A percentile compares a stretch with the other conserved stretches of the same genome.
phyloP scores from a whole-genome alignment of 106 monocot genomes.

The Dendrobium huoshanense region DNA sequence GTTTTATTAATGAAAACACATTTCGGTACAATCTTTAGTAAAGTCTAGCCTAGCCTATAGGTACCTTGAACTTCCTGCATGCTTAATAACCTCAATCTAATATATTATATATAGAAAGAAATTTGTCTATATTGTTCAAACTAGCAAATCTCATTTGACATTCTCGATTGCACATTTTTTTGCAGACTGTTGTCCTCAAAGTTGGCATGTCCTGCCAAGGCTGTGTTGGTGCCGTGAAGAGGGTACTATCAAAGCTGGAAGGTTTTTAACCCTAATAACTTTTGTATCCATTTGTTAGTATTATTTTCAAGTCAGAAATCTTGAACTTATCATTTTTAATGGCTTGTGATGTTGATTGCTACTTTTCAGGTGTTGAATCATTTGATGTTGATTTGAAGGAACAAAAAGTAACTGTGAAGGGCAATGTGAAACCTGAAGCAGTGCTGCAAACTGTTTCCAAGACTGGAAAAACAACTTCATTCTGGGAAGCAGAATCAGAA shows the following conservation, averaged over 20 bases:
- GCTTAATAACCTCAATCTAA: background rate
- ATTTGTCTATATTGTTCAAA: background rate
- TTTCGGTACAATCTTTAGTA: too few species aligned
- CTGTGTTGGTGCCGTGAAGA: constrained; percentile 82
- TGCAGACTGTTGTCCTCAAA: constrained; percentile 69
- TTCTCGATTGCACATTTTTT: background rate
- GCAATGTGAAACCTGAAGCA: constrained; percentile 51
- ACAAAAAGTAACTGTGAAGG: constrained; percentile 61
- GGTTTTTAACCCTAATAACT: constrained; percentile 21
- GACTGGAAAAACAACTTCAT: constrained; percentile 49
- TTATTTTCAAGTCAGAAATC: background rate
- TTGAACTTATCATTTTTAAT: too few species aligned
- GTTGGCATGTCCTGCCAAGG: constrained; percentile 86
- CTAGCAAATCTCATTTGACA: background rate
- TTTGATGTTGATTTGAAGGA: constrained; percentile 46
- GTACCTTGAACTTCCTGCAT: too few species aligned
- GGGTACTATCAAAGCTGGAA: constrained; percentile 85
- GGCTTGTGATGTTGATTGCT: background rate
- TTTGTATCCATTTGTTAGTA: background rate
- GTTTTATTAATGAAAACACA: too few species aligned
- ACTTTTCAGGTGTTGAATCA: constrained; percentile 40
- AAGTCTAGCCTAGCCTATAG: too few species aligned
- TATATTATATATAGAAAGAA: background rate
- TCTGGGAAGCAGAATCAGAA: constrained; percentile 39
- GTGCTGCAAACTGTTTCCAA: constrained; percentile 60